These are phyloP conservation scores for Balakata baccata DNA, from an alignment of 345 rosid species.

Conservation along the genomic window DNA sequence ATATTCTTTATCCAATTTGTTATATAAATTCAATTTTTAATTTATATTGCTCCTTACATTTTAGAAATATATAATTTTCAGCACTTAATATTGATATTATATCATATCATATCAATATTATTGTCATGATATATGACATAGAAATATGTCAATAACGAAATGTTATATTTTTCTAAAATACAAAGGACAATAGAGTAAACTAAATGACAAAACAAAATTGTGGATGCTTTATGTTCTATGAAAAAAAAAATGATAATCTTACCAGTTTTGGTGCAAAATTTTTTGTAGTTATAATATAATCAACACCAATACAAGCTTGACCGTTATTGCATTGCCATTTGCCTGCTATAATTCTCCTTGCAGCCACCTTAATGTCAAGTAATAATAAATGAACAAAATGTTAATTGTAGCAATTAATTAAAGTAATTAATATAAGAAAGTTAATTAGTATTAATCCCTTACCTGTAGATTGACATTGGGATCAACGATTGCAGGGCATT, in stretches of 20 bases:
- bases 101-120: too few species aligned
- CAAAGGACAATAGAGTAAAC: too few species aligned
- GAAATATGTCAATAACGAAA: too few species aligned
- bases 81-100: too few species aligned
- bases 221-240: too few species aligned
- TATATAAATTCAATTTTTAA: too few species aligned
- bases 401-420: background rate
- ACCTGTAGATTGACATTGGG: slow-evolving; percentile 40
- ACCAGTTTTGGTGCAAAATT: slow-evolving; percentile 50
- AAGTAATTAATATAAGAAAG: background rate
- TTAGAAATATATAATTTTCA: too few species aligned
- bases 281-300: slow-evolving; percentile 47
- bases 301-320: slow-evolving; percentile 51
- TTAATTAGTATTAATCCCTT: background rate
- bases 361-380: slow-evolving; percentile 32
- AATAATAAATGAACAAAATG: background rate
- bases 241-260: slow-evolving; percentile 9
- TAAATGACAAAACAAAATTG: too few species aligned
- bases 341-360: slow-evolving; percentile 49
- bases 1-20: too few species aligned
- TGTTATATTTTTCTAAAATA: too few species aligned
- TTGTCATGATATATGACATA: too few species aligned
- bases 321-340: slow-evolving; percentile 53
- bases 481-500: slow-evolving; percentile 57
- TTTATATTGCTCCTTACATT: too few species aligned